These are phyloP conservation scores for Aspergillaceae sp. DNA, from an alignment of 2,329 filamentous ascomycete species.

Conservation along the genomic window DNA sequence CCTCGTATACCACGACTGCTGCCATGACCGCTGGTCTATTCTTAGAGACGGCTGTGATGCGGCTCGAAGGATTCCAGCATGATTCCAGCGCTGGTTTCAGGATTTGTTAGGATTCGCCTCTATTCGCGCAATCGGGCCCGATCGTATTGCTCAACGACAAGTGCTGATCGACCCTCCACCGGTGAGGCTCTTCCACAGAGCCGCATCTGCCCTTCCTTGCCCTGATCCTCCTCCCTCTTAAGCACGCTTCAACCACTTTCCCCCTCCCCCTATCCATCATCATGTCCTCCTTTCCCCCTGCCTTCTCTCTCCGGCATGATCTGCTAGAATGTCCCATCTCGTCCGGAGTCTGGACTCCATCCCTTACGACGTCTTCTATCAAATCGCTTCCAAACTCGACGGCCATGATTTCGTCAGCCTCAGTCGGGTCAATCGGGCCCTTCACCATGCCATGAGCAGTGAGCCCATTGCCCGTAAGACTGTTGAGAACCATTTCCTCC, in stretches of 20 bases:
- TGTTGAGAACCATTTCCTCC: conserved; percentile 40
- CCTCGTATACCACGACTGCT: too few relatives aligned
- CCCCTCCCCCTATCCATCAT: background rate
- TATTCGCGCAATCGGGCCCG: too few relatives aligned
- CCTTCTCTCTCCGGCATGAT: background rate
- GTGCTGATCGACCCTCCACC: too few relatives aligned
- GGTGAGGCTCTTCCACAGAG: too few relatives aligned
- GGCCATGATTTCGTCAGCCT: conserved; percentile 53
- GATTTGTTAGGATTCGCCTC: too few relatives aligned
- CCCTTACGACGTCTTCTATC: conserved; percentile 58
- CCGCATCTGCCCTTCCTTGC: too few relatives aligned
- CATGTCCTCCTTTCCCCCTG: background rate
- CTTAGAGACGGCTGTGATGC: too few relatives aligned
- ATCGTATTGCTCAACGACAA: too few relatives aligned
- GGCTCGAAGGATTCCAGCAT: too few relatives aligned
- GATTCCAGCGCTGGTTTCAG: too few relatives aligned
- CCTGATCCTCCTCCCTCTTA: too few relatives aligned
- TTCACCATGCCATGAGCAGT: conserved; percentile 46
- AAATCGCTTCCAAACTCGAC: conserved; percentile 47
- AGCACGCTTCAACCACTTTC: background rate
- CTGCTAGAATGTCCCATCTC: conserved; percentile 10
- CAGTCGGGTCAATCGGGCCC: conserved; percentile 43
- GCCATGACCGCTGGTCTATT: too few relatives aligned
- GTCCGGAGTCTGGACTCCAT: conserved; percentile 37
- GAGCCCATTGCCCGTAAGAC: conserved; percentile 50